phyloP scores from a whole-genome alignment of 2,329 filamentous ascomycete genomes.

The Zymoseptoria brevis region DNA sequence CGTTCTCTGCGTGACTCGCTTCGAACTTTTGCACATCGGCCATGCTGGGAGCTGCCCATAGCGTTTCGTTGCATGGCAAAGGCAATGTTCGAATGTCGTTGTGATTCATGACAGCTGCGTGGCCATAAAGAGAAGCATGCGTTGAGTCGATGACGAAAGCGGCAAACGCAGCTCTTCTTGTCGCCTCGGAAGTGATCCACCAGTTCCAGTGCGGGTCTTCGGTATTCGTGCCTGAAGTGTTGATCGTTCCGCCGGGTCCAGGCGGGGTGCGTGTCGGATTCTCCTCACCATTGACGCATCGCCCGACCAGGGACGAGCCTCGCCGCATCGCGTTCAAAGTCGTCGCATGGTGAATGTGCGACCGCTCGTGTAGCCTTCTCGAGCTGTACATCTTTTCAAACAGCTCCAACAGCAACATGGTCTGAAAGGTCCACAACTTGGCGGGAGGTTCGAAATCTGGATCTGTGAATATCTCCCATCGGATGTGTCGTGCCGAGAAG shows the following conservation, averaged over 20 bases:
- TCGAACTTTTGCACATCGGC: slow-evolving; percentile 80
- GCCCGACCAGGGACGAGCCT: slow-evolving; percentile 81
- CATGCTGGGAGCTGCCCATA: slow-evolving; percentile 86
- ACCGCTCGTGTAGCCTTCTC: slow-evolving; percentile 80
- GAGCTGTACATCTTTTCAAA: slow-evolving; percentile 99
- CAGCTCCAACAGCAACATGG: slow-evolving; percentile 76
- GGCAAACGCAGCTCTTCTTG: slow-evolving; percentile 79
- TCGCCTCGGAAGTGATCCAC: slow-evolving; percentile 93
- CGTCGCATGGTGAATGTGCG: slow-evolving; percentile 93
- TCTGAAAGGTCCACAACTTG: slow-evolving; percentile 93
- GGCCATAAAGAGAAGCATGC: slow-evolving; percentile 95
- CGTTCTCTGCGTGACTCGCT: slow-evolving; percentile 68
- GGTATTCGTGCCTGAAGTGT: slow-evolving; percentile 48
- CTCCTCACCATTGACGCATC: slow-evolving; percentile 63
- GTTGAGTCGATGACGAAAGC: slow-evolving; percentile 94
- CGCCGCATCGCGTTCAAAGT: slow-evolving; percentile 92
- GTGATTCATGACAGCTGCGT: slow-evolving; percentile 92
- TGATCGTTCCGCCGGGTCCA: slow-evolving; percentile 43
- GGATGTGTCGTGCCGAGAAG: slow-evolving; percentile 85
- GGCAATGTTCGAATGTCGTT: slow-evolving; percentile 84
- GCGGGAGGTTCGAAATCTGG: slow-evolving; percentile 82
- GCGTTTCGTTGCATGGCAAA: slow-evolving; percentile 80
- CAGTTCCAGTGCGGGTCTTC: slow-evolving; percentile 89
- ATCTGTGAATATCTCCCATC: slow-evolving; percentile 94
- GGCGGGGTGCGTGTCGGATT: slow-evolving; percentile 40